Conservation (phyloP, 345 rosid species). For the Gossypioides kirkii region DNA sequence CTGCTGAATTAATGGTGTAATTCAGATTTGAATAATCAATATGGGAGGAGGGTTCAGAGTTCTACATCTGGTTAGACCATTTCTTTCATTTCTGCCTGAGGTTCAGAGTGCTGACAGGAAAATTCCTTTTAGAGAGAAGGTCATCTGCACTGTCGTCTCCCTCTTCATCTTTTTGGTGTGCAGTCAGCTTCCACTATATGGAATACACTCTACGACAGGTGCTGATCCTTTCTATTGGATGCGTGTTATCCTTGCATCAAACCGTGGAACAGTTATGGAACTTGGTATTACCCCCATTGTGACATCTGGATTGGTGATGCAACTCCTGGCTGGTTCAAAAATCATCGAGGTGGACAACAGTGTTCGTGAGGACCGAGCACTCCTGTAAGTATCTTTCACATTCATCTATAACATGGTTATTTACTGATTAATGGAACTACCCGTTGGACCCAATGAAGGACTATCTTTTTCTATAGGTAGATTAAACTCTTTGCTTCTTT, state of each 20-base stretch:
- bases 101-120: conserved; percentile 66
- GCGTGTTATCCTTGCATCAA: conserved; percentile 74
- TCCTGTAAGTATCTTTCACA: conserved; percentile 37
- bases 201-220: conserved; percentile 62
- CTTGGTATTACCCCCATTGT: conserved; percentile 72
- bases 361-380: conserved; percentile 67
- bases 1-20: background rate
- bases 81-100: conserved; percentile 49
- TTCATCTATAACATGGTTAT: background rate
- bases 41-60: conserved; percentile 77
- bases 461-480: background rate
- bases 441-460: too few species aligned
- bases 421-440: background rate
- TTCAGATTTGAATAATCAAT: conserved; percentile 8
- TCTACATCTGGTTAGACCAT: conserved; percentile 62
- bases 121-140: conserved; percentile 64
- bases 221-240: conserved; percentile 79
- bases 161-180: conserved; percentile 61
- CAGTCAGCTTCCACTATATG: conserved; percentile 76
- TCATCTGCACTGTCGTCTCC: conserved; percentile 50
- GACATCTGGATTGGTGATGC: conserved; percentile 66
- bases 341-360: conserved; percentile 71
- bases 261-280: conserved; percentile 74
- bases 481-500: background rate
- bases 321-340: conserved; percentile 69